Conservation (phyloP, 805 yeast species). For the Myxozyma kluyveri region DNA sequence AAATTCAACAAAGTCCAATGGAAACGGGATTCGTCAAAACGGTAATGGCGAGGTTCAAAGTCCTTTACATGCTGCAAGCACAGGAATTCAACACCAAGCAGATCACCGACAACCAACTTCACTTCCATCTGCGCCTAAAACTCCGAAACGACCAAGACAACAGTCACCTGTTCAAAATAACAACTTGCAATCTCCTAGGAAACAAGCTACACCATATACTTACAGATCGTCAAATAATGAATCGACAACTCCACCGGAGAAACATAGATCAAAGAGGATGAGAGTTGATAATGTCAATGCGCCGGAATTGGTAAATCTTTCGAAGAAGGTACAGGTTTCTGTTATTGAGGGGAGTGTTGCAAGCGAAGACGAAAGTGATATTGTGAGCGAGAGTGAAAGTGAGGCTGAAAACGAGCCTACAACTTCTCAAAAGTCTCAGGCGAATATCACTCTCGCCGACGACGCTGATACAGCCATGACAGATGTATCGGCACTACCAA, state of each 20-base stretch:
- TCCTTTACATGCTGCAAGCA: neutral
- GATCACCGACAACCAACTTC: neutral
- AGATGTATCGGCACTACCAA: neutral
- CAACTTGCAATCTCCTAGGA: too few species aligned
- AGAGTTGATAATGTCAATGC: too few species aligned
- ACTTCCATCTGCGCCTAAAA: neutral
- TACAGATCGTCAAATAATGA: too few species aligned
- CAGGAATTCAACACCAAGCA: neutral
- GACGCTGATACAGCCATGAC: conserved; percentile 1
- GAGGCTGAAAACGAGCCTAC: neutral
- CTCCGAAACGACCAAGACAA: neutral
- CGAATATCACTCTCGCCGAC: conserved; percentile 1
- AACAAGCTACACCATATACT: too few species aligned
- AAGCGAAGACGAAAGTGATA: neutral
- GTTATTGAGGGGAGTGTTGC: neutral
- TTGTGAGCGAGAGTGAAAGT: neutral
- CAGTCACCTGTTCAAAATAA: neutral
- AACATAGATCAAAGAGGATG: neutral
- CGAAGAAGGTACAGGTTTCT: too few species aligned
- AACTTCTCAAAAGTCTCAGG: neutral
- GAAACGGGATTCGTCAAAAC: neutral
- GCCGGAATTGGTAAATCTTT: too few species aligned
- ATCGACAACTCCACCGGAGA: neutral
- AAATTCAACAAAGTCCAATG: neutral
- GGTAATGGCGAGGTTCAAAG: neutral